These are phyloP conservation scores for Termitomyces sp. DNA, from an alignment of 768 basidiomycete species.

Conservation along the genomic window DNA sequence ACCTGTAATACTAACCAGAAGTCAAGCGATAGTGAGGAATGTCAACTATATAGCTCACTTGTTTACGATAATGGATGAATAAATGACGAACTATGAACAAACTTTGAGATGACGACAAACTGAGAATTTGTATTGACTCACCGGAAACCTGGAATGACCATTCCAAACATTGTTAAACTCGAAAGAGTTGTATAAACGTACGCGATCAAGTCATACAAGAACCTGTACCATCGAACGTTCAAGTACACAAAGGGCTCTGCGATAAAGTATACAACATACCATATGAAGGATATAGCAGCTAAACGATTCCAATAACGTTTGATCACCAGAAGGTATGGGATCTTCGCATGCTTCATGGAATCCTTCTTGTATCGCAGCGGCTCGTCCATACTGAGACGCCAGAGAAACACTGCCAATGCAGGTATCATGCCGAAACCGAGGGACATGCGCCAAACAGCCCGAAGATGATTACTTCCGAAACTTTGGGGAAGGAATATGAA, in stretches of 20 bases:
- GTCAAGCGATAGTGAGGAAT: neutral
- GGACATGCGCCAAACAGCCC: constrained; percentile 81
- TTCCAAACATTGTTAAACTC: neutral
- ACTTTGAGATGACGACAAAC: neutral
- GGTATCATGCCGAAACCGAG: constrained; percentile 80
- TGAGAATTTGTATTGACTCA: constrained; percentile 25
- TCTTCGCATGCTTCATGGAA: constrained; percentile 67
- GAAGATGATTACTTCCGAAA: constrained; percentile 72
- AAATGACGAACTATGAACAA: constrained; percentile 60
- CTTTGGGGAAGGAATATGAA: constrained; percentile 24
- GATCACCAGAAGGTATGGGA: constrained; percentile 73
- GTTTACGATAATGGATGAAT: constrained; percentile 69
- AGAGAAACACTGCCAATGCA: constrained; percentile 70
- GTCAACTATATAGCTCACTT: constrained; percentile 30
- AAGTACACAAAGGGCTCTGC: neutral
- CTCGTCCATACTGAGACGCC: constrained; percentile 82
- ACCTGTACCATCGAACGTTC: constrained; percentile 29
- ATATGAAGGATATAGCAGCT: constrained; percentile 65
- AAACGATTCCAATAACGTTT: constrained; percentile 75
- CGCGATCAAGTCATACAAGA: constrained; percentile 78
- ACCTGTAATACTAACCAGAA: constrained; percentile 49
- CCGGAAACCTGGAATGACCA: constrained; percentile 45
- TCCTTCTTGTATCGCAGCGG: constrained; percentile 68
- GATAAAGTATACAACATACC: constrained; percentile 35
- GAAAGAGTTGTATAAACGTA: constrained; percentile 25